A percentile compares a stretch with the other conserved stretches of the same genome.
Conservation (phyloP, 2,329 filamentous ascomycete species). For the Metarhizium album region DNA sequence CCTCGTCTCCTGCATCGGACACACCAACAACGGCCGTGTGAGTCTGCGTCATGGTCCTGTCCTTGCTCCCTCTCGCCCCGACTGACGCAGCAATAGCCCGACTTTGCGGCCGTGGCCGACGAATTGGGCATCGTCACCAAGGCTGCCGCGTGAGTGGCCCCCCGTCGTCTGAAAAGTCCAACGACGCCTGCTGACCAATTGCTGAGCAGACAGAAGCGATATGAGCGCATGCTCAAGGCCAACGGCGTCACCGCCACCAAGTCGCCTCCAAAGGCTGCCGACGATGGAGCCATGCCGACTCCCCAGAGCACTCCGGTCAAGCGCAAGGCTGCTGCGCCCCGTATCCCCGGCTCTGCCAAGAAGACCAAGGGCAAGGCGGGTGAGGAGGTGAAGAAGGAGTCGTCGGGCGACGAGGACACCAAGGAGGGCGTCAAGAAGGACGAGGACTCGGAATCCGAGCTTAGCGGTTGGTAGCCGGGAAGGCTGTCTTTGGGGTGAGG, state of each 20-base stretch:
- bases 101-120: slow-evolving; percentile 53
- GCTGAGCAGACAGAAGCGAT: slow-evolving; percentile 50
- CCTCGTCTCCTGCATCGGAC: slow-evolving; percentile 53
- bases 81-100: slow-evolving; percentile 36
- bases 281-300: slow-evolving; percentile 2
- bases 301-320: slow-evolving; percentile 16
- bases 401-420: slow-evolving; percentile 14
- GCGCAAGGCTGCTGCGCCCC: slow-evolving; percentile 19
- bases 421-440: slow-evolving; percentile 13
- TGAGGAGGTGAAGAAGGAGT: slow-evolving; percentile 16
- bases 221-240: slow-evolving; percentile 53
- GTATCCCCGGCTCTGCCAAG: slow-evolving; percentile 15
- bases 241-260: slow-evolving; percentile 32
- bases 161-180: not conserved
- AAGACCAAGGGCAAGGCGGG: slow-evolving; percentile 13
- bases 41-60: slow-evolving; percentile 9
- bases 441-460: slow-evolving; percentile 14
- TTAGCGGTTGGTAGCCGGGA: slow-evolving; percentile 13
- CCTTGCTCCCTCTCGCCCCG: not conserved
- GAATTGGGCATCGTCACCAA: slow-evolving; percentile 54
- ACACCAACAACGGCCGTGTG: slow-evolving; percentile 51
- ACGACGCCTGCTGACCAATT: not conserved
- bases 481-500: slow-evolving; percentile 1
- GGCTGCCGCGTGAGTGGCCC: slow-evolving; percentile 55
- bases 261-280: slow-evolving; percentile 5